Conservation (phyloP, 2,329 filamentous ascomycete genomes). For the Aspergillus fructus region DNA sequence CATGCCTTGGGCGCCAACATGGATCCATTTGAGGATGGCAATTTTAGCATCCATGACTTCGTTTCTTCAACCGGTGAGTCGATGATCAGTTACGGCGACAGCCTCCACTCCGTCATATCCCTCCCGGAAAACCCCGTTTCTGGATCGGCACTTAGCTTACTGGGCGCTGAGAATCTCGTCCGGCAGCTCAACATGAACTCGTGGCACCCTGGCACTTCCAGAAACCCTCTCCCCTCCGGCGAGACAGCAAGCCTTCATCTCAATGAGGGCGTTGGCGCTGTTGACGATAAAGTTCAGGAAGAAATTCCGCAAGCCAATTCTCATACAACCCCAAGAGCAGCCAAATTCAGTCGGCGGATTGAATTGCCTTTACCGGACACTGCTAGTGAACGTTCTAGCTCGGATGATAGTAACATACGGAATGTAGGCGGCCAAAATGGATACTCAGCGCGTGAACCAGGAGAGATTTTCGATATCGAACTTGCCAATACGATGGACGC, state of each 20-base stretch:
- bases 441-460: constrained; percentile 6
- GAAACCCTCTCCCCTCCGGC: constrained; percentile 29
- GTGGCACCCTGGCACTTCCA: constrained; percentile 34
- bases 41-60: constrained; percentile 40
- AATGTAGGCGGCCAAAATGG: constrained; percentile 8
- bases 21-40: constrained; percentile 30
- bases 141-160: constrained; percentile 46
- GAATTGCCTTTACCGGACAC: constrained; percentile 41
- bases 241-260: constrained; percentile 34
- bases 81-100: constrained; percentile 35
- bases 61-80: constrained; percentile 42
- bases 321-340: constrained; percentile 32
- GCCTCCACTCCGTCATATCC: constrained; percentile 39
- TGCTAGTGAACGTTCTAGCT: constrained; percentile 35
- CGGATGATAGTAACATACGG: constrained; percentile 17
- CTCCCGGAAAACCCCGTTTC: constrained; percentile 35
- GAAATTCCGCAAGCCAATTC: constrained; percentile 16
- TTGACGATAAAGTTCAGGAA: constrained; percentile 20
- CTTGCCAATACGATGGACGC: constrained; percentile 44
- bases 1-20: constrained; percentile 42
- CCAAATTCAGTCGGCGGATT: constrained; percentile 36
- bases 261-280: constrained; percentile 28
- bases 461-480: constrained; percentile 32
- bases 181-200: constrained; percentile 50
- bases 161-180: constrained; percentile 49